These are phyloP conservation scores for Parathielavia hyrcaniae DNA, from an alignment of 495 filamentous ascomycete genomes.

Conservation along the genomic window DNA sequence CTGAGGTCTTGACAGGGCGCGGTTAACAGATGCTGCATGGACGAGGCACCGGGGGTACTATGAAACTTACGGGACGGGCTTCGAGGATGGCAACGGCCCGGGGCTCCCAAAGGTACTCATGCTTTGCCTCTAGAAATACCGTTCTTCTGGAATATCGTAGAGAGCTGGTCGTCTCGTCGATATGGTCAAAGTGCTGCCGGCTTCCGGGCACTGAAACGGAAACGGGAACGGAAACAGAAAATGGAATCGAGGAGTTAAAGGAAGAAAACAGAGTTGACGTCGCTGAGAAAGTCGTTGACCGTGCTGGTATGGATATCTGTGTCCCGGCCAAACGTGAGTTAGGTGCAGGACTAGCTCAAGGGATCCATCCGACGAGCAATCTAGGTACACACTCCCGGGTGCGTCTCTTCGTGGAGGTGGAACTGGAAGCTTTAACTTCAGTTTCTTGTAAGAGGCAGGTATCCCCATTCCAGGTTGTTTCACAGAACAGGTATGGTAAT, in stretches of 20 bases:
- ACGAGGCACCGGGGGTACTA: background rate
- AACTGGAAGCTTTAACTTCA: no score
- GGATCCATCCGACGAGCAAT: no score
- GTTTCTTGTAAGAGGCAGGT: no score
- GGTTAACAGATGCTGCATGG: constrained; percentile 11
- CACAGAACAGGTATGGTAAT: no score
- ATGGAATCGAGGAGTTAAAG: background rate
- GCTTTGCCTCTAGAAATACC: no score
- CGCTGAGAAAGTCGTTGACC: background rate
- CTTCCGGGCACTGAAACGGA: background rate
- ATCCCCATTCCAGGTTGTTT: no score
- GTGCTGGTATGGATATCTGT: background rate
- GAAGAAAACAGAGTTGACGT: background rate
- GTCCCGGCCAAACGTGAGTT: no score
- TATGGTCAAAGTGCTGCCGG: background rate
- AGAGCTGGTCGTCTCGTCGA: background rate
- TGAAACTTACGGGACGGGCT: constrained; percentile 67
- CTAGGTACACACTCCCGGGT: no score
- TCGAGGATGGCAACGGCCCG: constrained; percentile 63
- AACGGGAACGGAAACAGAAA: background rate
- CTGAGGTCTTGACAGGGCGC: constrained; percentile 58
- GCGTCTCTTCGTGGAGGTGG: no score
- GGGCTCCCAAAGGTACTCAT: constrained; percentile 71
- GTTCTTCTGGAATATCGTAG: background rate
- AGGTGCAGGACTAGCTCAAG: no score